A percentile compares a stretch with the other conserved stretches of the same genome.
Conservation (phyloP, 441 rosid species). For the Gossypium davidsonii region DNA sequence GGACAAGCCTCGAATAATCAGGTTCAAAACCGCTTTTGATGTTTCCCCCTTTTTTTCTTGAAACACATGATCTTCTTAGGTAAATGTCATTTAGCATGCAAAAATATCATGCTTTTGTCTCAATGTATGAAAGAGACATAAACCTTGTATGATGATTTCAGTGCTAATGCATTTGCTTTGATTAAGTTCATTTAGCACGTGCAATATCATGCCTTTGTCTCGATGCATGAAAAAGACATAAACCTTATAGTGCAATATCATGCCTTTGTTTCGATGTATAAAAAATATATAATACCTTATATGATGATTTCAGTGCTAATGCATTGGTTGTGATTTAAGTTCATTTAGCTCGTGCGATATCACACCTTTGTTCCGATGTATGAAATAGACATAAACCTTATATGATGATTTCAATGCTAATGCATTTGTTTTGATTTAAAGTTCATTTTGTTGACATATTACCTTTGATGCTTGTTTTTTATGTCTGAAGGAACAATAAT, state of each 20-base stretch:
- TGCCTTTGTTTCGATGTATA: not conserved
- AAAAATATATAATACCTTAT: not conserved
- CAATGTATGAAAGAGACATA: not conserved
- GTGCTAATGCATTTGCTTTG: not conserved
- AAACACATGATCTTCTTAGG: not conserved
- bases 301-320: not conserved
- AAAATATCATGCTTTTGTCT: not conserved
- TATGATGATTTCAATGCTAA: not conserved
- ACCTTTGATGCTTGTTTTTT: not conserved
- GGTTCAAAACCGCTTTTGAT: conserved; percentile 21
- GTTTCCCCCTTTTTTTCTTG: not conserved
- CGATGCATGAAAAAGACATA: not conserved
- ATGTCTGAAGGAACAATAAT: conserved; percentile 6
- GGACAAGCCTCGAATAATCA: conserved; percentile 52
- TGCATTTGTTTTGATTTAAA: not conserved
- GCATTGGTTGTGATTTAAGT: not conserved
- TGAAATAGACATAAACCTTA: not conserved
- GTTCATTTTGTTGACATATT: not conserved
- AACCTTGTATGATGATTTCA: not conserved
- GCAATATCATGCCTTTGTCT: not conserved
- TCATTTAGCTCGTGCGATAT: not conserved
- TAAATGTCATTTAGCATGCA: not conserved
- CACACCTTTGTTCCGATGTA: not conserved
- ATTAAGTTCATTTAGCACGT: not conserved
- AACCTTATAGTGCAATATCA: not conserved